These are phyloP conservation scores for Arabidopsis suecica DNA, from an alignment of 345 rosid genomes.

Conservation along the genomic window DNA sequence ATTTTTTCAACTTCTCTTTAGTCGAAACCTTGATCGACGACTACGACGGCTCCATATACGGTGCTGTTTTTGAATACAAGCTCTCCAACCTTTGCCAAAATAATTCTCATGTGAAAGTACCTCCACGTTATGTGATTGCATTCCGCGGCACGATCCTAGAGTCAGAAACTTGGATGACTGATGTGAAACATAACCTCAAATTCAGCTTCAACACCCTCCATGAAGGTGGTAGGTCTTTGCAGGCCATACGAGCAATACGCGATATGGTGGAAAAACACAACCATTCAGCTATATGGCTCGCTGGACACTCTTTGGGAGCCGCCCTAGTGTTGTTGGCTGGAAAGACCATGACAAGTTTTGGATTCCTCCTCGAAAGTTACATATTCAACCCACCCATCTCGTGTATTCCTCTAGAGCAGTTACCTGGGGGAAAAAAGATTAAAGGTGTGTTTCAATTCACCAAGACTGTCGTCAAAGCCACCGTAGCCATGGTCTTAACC, in stretches of 20 bases:
- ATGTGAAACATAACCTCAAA: slow-evolving; percentile 45
- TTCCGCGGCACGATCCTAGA: slow-evolving; percentile 62
- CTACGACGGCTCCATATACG: slow-evolving; percentile 55
- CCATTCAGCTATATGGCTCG: slow-evolving; percentile 51
- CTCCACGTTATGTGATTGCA: slow-evolving; percentile 61
- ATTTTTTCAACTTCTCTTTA: slow-evolving; percentile 54
- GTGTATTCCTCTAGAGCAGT: slow-evolving; percentile 51
- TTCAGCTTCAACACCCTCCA: slow-evolving; percentile 49
- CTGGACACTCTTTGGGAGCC: slow-evolving; percentile 76
- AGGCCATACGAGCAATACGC: slow-evolving; percentile 50
- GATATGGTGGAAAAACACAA: slow-evolving; percentile 33
- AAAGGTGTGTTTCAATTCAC: not conserved
- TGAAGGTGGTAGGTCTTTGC: slow-evolving; percentile 46
- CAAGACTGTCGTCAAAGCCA: slow-evolving; percentile 3
- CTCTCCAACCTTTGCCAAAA: not conserved
- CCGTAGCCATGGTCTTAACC: not conserved
- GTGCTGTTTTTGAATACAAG: slow-evolving; percentile 56
- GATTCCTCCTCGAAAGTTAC: slow-evolving; percentile 47
- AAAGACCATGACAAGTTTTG: slow-evolving; percentile 50
- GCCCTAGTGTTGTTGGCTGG: slow-evolving; percentile 61
- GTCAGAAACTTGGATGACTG: slow-evolving; percentile 37
- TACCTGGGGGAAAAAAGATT: not conserved
- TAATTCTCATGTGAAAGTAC: not conserved
- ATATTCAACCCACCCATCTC: slow-evolving; percentile 69
- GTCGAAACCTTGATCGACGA: slow-evolving; percentile 51